These are phyloP conservation scores for Paramecium sexaurelia DNA, from an alignment of 73 alveolate genomes.

Conservation along the genomic window DNA sequence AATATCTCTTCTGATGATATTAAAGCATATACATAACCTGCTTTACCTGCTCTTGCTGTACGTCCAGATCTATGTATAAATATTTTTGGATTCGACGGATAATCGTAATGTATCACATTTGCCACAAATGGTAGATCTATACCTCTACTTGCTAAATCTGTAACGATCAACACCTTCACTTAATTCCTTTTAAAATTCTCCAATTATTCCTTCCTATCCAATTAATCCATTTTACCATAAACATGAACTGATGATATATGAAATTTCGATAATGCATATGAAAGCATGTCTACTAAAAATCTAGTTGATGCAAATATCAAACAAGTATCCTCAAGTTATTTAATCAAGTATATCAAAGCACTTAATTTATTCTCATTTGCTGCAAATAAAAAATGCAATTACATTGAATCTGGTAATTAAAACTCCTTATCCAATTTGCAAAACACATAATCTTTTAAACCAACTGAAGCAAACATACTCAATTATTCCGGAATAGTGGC, in stretches of 20 bases:
- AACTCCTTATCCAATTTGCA: constrained; percentile 93
- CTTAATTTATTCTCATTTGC: constrained; percentile 89
- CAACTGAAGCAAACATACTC: constrained; percentile 91
- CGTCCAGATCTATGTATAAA: constrained; percentile 99
- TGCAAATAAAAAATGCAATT: constrained; percentile 81
- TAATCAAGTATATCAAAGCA: constrained; percentile 82
- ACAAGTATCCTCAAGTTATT: constrained; percentile 74
- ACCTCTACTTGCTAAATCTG: constrained; percentile 99
- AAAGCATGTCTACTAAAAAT: constrained; percentile 93
- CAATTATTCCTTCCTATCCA: constrained; percentile 87
- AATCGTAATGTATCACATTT: constrained; percentile 96
- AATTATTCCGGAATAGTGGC: constrained; percentile 96
- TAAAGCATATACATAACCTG: constrained; percentile 90
- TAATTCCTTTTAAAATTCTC: constrained; percentile 83
- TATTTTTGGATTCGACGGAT: constrained; percentile 94
- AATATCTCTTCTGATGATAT: constrained; percentile 91
- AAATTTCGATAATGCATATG: constrained; percentile 79
- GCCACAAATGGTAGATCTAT: constrained; percentile 96
- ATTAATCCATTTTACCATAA: constrained; percentile 95
- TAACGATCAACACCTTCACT: constrained; percentile 87
- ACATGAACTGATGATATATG: constrained; percentile 82
- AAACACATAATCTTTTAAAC: constrained; percentile 92
- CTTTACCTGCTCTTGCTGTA: constrained; percentile 98
- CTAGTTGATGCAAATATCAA: constrained; percentile 95
- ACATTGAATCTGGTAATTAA: constrained; percentile 89